Percentiles rank a stretch among this genome's conserved stretches.
phyloP scores from a whole-genome alignment of 495 filamentous ascomycete species.

The Tuber microsphaerosporum region DNA sequence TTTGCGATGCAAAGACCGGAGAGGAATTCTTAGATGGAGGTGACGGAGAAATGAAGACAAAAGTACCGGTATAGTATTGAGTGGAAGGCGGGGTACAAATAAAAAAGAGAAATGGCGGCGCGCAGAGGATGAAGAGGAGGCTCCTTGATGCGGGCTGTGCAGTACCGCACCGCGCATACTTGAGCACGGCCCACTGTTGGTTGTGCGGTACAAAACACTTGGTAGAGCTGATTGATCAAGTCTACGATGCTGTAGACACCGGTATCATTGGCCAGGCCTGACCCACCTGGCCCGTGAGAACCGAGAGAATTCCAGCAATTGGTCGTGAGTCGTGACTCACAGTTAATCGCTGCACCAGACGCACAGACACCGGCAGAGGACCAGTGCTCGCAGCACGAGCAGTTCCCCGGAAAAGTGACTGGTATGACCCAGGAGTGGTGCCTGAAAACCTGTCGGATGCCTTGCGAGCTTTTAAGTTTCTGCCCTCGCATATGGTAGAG shows the following conservation, averaged over 20 bases:
- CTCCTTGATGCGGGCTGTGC: not conserved
- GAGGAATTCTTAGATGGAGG: not conserved
- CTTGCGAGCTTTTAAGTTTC: not conserved
- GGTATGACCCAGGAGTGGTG: not conserved
- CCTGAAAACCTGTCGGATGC: not conserved
- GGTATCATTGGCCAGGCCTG: not conserved
- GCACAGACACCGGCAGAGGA: not conserved
- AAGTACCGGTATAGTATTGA: not conserved
- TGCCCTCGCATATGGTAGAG: not conserved
- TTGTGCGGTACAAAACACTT: not conserved
- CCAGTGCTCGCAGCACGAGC: no score
- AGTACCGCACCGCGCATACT: not conserved
- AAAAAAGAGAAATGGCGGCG: not conserved
- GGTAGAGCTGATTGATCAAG: not conserved
- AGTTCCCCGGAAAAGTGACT: no score
- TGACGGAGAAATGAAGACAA: not conserved
- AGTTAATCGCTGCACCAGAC: not conserved
- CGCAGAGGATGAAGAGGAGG: not conserved
- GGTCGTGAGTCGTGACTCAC: not conserved
- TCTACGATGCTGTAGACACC: not conserved
- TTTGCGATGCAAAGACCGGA: not conserved
- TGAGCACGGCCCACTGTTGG: not conserved
- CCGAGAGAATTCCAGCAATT: not conserved
- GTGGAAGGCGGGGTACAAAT: constrained; percentile 1
- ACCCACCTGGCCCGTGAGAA: not conserved